Evolutionary conservation across 306 rosid species (phyloP), one percentile per base, ranked within the genome.

Genomic region (Malus sieversii): DNA sequence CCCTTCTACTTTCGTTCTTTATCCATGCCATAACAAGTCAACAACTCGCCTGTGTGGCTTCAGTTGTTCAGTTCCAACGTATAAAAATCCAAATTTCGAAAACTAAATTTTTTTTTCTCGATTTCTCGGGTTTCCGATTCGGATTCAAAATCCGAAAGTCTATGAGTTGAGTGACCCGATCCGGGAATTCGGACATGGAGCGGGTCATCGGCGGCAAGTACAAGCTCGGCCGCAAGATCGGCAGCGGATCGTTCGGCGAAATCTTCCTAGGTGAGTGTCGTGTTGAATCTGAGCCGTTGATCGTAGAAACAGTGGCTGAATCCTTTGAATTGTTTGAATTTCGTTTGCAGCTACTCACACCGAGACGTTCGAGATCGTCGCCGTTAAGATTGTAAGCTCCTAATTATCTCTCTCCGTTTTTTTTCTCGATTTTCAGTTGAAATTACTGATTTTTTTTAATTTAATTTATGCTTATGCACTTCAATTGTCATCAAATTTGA

Each of bases 221-320:
- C 87, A 94, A 90, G 86, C 91, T 91, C 42, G 97, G 98, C 72
- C 93, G 97, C 75, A 94, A 94, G 94, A 94, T 94, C 93, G 98
- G 98, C 63, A 91, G 98, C 83, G 98, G 97, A 82, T 94, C 98
- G 74, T 94, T 94, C 78, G 98, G 98, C 5, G 97, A 94, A 88
- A 94, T 94, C 80, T 94, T 79, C 64, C 96, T 94, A 42, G 98
- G 98, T 94, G 48, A 68, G 80, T 68, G 45, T 48, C 20, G 71
- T 63, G 42, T 29, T 42, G 19, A 46, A 44, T 62, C 64, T 38
- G 20, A 53, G 55, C 4, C 75, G 18, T 12, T 27, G 79, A 59
- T 25, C 40, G 25, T 22, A 9, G 64, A 48, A 61, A 35, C 16
- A 72, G 68, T 52, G 45, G 5, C 48, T 33, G 70, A 25, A 51